These are phyloP conservation scores for Emergomyces africanus DNA, from an alignment of 2,329 filamentous ascomycete genomes.

Conservation along the genomic window DNA sequence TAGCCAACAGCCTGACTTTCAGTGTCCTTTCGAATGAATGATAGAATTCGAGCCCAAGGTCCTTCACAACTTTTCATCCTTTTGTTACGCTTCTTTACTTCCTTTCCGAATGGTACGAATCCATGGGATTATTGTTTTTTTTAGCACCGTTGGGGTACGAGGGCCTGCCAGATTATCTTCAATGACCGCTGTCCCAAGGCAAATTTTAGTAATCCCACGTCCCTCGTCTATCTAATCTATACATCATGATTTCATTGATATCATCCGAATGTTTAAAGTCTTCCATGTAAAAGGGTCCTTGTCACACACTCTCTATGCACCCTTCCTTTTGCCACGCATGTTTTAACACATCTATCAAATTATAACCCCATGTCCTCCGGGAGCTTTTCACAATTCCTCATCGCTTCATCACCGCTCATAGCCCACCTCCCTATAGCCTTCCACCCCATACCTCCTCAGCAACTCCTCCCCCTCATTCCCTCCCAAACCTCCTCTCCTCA, in stretches of 20 bases:
- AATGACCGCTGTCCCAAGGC: not conserved
- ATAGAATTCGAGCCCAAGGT: not conserved
- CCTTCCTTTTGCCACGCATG: no score
- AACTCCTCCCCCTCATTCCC: constrained; percentile 15
- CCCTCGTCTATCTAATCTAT: not conserved
- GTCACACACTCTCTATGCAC: not conserved
- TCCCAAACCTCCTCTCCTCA: constrained; percentile 30
- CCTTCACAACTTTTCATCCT: not conserved
- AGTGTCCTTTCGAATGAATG: not conserved
- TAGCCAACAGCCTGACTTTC: not conserved
- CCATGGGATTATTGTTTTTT: not conserved
- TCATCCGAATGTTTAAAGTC: not conserved
- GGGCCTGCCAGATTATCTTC: not conserved
- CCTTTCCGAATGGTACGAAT: not conserved
- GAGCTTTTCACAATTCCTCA: not conserved
- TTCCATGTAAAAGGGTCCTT: not conserved
- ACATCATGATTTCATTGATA: not conserved
- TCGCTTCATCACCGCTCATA: constrained; percentile 18
- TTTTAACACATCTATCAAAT: not conserved
- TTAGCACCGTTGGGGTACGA: no score
- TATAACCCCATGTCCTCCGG: not conserved
- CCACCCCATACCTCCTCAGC: constrained; percentile 21
- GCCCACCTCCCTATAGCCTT: constrained; percentile 25
- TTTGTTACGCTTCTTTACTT: not conserved
- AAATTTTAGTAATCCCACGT: not conserved